Evolutionary conservation across 768 basidiomycete species (phyloP), one percentile per base, ranked within the genome.

Genomic region (Mycena filopes): DNA sequence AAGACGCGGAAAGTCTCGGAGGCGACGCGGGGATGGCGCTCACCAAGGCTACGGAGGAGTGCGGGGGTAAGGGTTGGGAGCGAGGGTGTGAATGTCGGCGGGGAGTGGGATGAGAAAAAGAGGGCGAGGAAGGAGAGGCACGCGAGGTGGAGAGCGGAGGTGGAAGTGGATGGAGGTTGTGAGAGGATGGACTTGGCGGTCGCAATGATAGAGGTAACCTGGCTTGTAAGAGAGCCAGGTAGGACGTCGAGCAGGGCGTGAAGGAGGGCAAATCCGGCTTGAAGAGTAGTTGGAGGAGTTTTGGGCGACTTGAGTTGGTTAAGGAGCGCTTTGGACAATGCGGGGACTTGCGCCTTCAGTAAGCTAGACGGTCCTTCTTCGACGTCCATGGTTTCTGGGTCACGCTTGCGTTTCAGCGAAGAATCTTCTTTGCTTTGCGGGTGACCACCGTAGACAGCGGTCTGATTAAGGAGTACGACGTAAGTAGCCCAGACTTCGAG

Each of bases 401-500:
- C 91, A 23, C 93, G 87, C 70, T 95, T 95, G 69, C 92, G 82
- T 78, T 92, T 94, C 33, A 82, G 73, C 13, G 80, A 84, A 18
- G 77, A 78, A 69, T 82, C 87, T 54, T 87, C 82, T 50, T 84
- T 84, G 55, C 73, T 77, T 65, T 87, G 87, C 2, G 86, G 81
- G 2, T 85, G 75, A 12, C 89, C 89, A 20, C 91, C 93, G 65
- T 95, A 95, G 49, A 94, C 81, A 23, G 85, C 83, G 1, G 95
- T 96, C 78, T 97, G 96, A 54, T 85, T 92, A 42, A 99, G 84
- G 13, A 99, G 84, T 1, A 85, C 80, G 36, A 85, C 87, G 73
- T 96, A 96, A 1, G 97, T 91, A 0, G 90, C 83, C 91, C 97
- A 96, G 18, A 99, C 84, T 75, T 99, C 98, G 29, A 98, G 80